Conservation (phyloP, 2,329 filamentous ascomycete genomes). For the Seiridium cupressi region DNA sequence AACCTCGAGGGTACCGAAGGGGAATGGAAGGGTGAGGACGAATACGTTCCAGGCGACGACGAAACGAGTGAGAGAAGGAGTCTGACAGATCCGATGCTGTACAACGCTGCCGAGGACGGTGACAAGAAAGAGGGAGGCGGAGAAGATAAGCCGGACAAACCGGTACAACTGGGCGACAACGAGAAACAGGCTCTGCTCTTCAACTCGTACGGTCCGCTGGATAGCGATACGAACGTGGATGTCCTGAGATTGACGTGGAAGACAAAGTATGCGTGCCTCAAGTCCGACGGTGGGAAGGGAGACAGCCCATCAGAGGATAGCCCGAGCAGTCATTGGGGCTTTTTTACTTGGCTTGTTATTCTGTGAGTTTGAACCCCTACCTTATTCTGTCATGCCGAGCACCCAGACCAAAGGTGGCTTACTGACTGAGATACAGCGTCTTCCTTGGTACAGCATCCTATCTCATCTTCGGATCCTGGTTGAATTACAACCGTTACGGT, state of each 20-base stretch:
- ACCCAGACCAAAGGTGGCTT: too few species aligned
- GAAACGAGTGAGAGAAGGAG: constrained; percentile 18
- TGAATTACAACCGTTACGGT: constrained; percentile 97
- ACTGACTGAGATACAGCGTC: constrained; percentile 48
- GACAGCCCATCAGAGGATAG: constrained; percentile 32
- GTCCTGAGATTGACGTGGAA: constrained; percentile 78
- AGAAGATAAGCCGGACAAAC: constrained; percentile 40
- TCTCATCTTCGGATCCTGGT: constrained; percentile 96
- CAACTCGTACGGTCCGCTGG: constrained; percentile 65
- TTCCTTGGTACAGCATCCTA: constrained; percentile 87
- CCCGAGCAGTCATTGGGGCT: constrained; percentile 71
- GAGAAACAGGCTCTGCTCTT: constrained; percentile 66
- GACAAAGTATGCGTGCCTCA: constrained; percentile 84
- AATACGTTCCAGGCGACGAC: constrained; percentile 38
- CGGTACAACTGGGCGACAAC: constrained; percentile 50
- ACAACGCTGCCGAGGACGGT: constrained; percentile 28
- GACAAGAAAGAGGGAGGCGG: constrained; percentile 25
- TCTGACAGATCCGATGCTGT: constrained; percentile 28
- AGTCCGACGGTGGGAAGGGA: constrained; percentile 24
- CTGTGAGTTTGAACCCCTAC: constrained; percentile 60
- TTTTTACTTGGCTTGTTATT: constrained; percentile 96
- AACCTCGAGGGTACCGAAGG: constrained; percentile 72
- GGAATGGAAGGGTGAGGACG: constrained; percentile 57
- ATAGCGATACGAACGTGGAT: constrained; percentile 53
- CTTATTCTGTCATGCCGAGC: too few species aligned